These are phyloP conservation scores for Blastocrithidia nonstop DNA, from an alignment of 208 protist species.

Conservation along the genomic window DNA sequence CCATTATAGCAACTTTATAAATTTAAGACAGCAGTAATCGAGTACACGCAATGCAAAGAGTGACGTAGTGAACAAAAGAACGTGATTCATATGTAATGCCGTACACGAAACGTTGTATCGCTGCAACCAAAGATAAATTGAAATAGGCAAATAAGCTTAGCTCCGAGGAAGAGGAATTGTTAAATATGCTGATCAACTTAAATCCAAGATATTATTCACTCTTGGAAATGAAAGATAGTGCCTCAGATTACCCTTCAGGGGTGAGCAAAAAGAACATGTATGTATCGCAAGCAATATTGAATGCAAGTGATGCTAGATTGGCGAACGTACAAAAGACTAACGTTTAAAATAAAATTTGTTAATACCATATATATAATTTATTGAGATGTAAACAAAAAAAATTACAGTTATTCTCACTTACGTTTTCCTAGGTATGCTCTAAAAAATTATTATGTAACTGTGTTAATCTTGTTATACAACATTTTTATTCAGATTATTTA, in stretches of 20 bases:
- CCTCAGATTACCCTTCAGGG: conserved; percentile 68
- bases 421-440: too few species aligned
- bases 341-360: too few species aligned
- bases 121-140: background rate
- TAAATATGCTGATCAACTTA: conserved; percentile 38
- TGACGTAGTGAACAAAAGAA: conserved; percentile 35
- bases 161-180: conserved; percentile 12
- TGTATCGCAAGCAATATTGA: conserved; percentile 9
- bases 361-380: too few species aligned
- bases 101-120: conserved; percentile 51
- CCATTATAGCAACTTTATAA: conserved; percentile 49
- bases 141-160: background rate
- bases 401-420: too few species aligned
- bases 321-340: too few species aligned
- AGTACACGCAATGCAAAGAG: conserved; percentile 9
- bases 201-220: conserved; percentile 51
- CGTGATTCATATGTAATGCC: conserved; percentile 79
- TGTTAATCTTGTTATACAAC: too few species aligned
- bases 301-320: too few species aligned
- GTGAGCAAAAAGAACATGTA: conserved; percentile 65
- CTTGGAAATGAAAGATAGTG: conserved; percentile 78
- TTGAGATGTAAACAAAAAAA: too few species aligned
- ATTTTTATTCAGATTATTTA: too few species aligned
- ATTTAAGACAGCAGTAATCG: conserved; percentile 13
- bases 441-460: too few species aligned